Base-by-base conservation (phyloP, 371 early-diverging fungal species). In the Globomyces sp. region DNA sequence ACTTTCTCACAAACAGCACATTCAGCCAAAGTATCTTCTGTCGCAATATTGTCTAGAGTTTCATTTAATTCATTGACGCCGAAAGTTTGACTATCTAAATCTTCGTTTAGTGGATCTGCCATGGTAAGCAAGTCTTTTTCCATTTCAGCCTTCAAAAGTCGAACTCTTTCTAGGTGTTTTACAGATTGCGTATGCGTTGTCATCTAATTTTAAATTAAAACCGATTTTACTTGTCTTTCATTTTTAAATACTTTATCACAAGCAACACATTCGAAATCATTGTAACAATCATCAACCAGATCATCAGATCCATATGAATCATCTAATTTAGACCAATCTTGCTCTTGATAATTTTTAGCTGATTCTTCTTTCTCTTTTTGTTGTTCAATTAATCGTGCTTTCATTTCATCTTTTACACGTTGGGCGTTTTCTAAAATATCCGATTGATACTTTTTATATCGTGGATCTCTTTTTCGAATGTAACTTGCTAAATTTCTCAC, bases 231-330 rank as follows among this genome's bases (percentile, higher is more conserved):
- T 24, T 24, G 90, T n/a, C 81, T 76, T 62, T 87, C 86, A 24
- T 86, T 86, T 67, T 87, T 84, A 76, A 92, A 94, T 42, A 71
- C 74, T 71, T 89, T 92, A 65, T 88, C 84, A 66, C 94, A 94
- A 0, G 90, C 89, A n/a, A 86, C 85, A 73, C 94, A 94, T 59
- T 86, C 89, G 58, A 84, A 66, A 45, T 77, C 80, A 8, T 74
- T 70, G 10, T 40, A n/a, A 52, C 47, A 40, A 5, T 24, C 67
- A 1, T 47, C 66, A 3, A 49, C 71, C 4, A 60, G 65, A 5
- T 73, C 73, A 10, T 63, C 76, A 4, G 42, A 51, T 10, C 59
- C 71, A 9, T 71, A 74, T 1, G 55, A 68, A 42, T 70, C 64
- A 1, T 67, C 65, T 10, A 55, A 47, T 41, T 61, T 6, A 2